Conservation (phyloP, 768 basidiomycete species). For the Russula abietina region DNA sequence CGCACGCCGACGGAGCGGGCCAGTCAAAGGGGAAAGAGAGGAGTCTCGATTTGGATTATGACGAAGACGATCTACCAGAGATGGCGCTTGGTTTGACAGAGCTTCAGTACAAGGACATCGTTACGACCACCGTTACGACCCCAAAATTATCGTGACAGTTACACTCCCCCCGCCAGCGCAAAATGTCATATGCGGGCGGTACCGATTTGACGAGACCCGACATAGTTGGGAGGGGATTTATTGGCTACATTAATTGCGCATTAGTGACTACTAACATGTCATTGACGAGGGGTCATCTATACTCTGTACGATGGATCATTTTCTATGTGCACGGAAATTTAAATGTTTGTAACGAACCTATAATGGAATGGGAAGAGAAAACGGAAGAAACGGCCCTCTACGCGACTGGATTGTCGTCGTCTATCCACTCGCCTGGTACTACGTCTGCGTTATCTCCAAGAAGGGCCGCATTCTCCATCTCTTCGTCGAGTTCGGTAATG, state of each 20-base stretch:
- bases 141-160: not conserved
- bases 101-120: slow-evolving; percentile 27
- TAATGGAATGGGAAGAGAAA: not conserved
- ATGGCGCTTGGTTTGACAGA: slow-evolving; percentile 45
- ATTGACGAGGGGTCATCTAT: not conserved
- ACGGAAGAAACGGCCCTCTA: not conserved
- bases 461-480: slow-evolving; percentile 21
- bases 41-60: slow-evolving; percentile 25
- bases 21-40: slow-evolving; percentile 28
- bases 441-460: slow-evolving; percentile 11
- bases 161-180: not conserved
- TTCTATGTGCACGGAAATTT: not conserved
- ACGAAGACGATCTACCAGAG: slow-evolving; percentile 40
- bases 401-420: not conserved
- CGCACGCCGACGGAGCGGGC: slow-evolving; percentile 10
- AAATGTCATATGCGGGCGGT: not conserved
- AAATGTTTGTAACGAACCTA: not conserved
- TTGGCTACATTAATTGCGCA: slow-evolving; percentile 21
- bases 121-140: not conserved
- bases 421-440: slow-evolving; percentile 5
- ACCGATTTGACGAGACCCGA: not conserved
- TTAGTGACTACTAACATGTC: slow-evolving; percentile 13
- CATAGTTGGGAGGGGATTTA: not conserved
- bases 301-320: slow-evolving; percentile 2
- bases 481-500: slow-evolving; percentile 25